Percentiles rank a stretch among this genome's conserved stretches.
phyloP scores from a whole-genome alignment of 2,329 filamentous ascomycete species.

The Ceratocystis ficicola region DNA sequence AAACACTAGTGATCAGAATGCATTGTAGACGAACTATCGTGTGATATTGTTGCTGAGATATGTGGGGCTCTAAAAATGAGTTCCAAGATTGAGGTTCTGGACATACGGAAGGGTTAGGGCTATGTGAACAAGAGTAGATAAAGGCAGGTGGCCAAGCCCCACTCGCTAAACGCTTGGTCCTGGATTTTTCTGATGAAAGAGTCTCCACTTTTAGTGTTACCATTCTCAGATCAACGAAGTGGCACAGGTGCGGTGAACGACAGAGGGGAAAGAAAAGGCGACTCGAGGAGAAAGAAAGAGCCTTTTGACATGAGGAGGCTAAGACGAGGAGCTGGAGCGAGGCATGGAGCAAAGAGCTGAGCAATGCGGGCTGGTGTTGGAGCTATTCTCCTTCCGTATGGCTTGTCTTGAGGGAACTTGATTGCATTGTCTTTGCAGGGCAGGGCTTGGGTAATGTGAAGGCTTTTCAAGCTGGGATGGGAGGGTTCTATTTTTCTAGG shows the following conservation, averaged over 20 bases:
- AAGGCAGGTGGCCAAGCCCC: neutral
- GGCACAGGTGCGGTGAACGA: neutral
- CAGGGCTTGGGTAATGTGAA: neutral
- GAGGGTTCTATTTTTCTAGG: neutral
- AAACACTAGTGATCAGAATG: too few relatives aligned
- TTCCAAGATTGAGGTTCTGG: neutral
- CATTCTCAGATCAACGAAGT: neutral
- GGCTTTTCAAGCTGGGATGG: neutral
- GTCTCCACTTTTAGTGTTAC: conserved; percentile 7
- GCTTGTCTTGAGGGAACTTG: too few relatives aligned
- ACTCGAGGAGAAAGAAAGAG: neutral
- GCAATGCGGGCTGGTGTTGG: too few relatives aligned
- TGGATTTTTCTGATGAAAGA: neutral
- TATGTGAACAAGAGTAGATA: neutral
- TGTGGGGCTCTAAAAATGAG: neutral
- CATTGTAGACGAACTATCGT: too few relatives aligned
- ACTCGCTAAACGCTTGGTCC: neutral
- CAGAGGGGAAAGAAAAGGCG: conserved; percentile 2
- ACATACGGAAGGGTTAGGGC: neutral
- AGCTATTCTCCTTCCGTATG: too few relatives aligned
- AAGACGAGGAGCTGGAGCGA: too few relatives aligned
- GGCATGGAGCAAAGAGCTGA: too few relatives aligned
- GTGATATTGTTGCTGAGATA: neutral
- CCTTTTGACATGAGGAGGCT: neutral
- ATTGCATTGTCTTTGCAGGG: too few relatives aligned